A percentile compares a stretch with the other conserved stretches of the same genome.
phyloP scores from a whole-genome alignment of 805 yeast genomes.

The Yamadazyma kitorensis region DNA sequence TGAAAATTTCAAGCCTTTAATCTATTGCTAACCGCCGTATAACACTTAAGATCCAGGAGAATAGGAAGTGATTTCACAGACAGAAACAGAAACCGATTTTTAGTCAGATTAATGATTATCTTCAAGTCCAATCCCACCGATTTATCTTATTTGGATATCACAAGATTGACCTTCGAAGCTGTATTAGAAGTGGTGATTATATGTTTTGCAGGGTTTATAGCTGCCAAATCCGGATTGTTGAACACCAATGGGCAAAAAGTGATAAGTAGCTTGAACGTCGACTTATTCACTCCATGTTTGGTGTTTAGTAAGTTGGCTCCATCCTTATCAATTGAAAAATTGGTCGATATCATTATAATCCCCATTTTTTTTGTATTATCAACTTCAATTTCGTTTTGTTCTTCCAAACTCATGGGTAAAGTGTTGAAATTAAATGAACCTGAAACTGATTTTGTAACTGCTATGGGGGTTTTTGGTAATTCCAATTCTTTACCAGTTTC shows the following conservation, averaged over 20 bases:
- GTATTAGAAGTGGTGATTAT: slow-evolving; percentile 86
- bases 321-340: slow-evolving; percentile 67
- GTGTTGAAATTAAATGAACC: slow-evolving; percentile 60
- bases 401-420: slow-evolving; percentile 56
- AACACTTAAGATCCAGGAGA: no score
- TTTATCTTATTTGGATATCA: slow-evolving; percentile 41
- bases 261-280: slow-evolving; percentile 77
- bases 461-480: slow-evolving; percentile 96
- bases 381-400: slow-evolving; percentile 69
- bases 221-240: slow-evolving; percentile 71
- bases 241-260: slow-evolving; percentile 72
- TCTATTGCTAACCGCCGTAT: no score
- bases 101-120: background rate
- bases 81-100: no score
- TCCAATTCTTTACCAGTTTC: slow-evolving; percentile 95
- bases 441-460: slow-evolving; percentile 88
- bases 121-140: slow-evolving; percentile 7
- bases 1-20: no score
- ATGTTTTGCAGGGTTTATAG: slow-evolving; percentile 81
- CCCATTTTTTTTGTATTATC: slow-evolving; percentile 82
- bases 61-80: no score
- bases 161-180: slow-evolving; percentile 84
- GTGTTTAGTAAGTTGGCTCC: slow-evolving; percentile 78
- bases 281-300: slow-evolving; percentile 91
- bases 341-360: slow-evolving; percentile 76